Evolutionary conservation across 305 asterid species (phyloP).

Genomic region (Rubia peregrina): DNA sequence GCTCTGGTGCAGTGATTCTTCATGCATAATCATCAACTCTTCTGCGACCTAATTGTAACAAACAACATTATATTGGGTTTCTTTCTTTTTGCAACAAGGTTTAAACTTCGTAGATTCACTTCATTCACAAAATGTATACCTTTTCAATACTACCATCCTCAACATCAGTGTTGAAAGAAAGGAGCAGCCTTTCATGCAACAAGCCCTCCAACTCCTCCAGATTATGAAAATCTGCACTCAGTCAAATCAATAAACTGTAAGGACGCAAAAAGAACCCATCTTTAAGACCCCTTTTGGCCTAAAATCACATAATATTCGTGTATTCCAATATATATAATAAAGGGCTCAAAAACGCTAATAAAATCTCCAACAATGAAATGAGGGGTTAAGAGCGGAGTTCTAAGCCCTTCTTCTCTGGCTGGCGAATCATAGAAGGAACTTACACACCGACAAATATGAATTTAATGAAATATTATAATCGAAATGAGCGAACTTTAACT

Average conservation of each 20-base stretch:
- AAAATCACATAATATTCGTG: neutral
- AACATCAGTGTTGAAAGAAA: slow-evolving; percentile 46
- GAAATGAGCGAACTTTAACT: too few species aligned
- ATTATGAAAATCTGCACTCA: slow-evolving; percentile 15
- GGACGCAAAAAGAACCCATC: neutral
- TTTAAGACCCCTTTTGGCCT: neutral
- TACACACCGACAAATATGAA: too few species aligned
- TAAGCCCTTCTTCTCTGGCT: too few species aligned
- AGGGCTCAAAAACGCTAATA: too few species aligned
- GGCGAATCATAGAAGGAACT: too few species aligned
- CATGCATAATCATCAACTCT: slow-evolving; percentile 31
- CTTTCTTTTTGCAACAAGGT: neutral
- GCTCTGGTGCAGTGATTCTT: slow-evolving; percentile 19
- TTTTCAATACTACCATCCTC: slow-evolving; percentile 50
- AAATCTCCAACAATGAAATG: too few species aligned
- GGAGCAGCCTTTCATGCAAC: slow-evolving; percentile 40
- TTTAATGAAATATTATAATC: too few species aligned
- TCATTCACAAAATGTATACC: slow-evolving; percentile 20
- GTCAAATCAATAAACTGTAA: neutral
- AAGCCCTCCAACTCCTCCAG: slow-evolving; percentile 34
- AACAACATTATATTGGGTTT: neutral
- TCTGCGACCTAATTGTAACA: slow-evolving; percentile 28
- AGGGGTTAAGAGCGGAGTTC: too few species aligned
- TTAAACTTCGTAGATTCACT: neutral
- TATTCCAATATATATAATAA: too few species aligned